Evolutionary conservation across 106 monocot genomes (phyloP).

Genomic region (Dioscorea alata): DNA sequence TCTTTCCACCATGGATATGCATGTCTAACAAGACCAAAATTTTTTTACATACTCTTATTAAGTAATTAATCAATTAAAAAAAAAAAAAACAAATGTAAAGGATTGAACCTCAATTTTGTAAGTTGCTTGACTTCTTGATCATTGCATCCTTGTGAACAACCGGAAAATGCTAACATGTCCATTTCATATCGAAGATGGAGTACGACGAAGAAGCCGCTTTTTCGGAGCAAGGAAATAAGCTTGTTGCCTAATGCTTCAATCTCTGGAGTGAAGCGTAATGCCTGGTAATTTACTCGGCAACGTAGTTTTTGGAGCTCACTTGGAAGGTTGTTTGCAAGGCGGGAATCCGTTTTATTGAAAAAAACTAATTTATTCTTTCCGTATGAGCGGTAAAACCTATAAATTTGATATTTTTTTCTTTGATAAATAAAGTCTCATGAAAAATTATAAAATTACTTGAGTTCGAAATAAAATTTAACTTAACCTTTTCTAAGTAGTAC

Average conservation of each 20-base stretch:
- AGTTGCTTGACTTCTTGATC: slow-evolving; percentile 65
- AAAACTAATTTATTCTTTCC: slow-evolving; percentile 78
- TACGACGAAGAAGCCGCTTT: slow-evolving; percentile 57
- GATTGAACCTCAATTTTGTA: slow-evolving; percentile 57
- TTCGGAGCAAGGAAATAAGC: slow-evolving; percentile 51
- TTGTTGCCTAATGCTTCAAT: slow-evolving; percentile 72
- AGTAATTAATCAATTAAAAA: no score
- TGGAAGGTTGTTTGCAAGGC: slow-evolving; percentile 81
- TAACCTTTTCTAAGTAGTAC: slow-evolving; percentile 74
- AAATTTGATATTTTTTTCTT: neutral
- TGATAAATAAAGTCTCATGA: no score
- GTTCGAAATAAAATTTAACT: neutral
- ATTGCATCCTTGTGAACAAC: slow-evolving; percentile 82
- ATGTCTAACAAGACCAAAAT: slow-evolving; percentile 35
- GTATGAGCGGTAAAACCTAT: slow-evolving; percentile 69
- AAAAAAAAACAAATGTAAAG: no score
- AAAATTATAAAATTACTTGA: no score
- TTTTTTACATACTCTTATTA: no score
- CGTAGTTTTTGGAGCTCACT: slow-evolving; percentile 59
- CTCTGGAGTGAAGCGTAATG: slow-evolving; percentile 63
- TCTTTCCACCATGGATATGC: slow-evolving; percentile 95
- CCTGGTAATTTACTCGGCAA: slow-evolving; percentile 82
- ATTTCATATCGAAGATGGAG: slow-evolving; percentile 95
- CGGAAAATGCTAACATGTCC: slow-evolving; percentile 96
- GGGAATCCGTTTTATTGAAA: slow-evolving; percentile 81